Evolutionary conservation across 2,329 filamentous ascomycete genomes (phyloP).

Genomic region (Venturia asperata): DNA sequence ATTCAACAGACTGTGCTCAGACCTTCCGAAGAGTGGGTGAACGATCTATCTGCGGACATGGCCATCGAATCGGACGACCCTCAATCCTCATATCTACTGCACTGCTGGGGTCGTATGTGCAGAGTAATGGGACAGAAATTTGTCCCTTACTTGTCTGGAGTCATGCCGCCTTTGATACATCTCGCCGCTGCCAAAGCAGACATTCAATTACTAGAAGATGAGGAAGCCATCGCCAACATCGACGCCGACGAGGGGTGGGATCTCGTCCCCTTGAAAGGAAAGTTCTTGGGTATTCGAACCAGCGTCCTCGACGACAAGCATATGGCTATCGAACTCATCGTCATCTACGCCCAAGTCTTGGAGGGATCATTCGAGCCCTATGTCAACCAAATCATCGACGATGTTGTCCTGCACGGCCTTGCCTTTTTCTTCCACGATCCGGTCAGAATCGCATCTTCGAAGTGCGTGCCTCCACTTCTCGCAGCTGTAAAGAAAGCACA

Average conservation of each 20-base stretch:
- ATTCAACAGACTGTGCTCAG: conserved; percentile 56
- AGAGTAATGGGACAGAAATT: conserved; percentile 87
- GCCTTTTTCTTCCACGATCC: conserved; percentile 99
- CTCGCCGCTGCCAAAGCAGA: conserved; percentile 93
- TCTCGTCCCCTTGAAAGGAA: conserved; percentile 90
- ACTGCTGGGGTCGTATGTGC: conserved; percentile 99
- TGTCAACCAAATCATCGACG: conserved; percentile 88
- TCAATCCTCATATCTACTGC: conserved; percentile 92
- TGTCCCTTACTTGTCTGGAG: conserved; percentile 80
- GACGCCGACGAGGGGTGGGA: conserved; percentile 98
- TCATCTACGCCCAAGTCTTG: conserved; percentile 95
- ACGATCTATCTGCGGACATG: conserved; percentile 38
- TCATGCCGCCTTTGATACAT: conserved; percentile 89
- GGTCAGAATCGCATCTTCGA: conserved; percentile 88
- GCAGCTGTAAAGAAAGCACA: conserved; percentile 92
- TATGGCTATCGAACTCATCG: conserved; percentile 97
- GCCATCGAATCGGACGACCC: conserved; percentile 91
- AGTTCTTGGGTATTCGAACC: conserved; percentile 97
- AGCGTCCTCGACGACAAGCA: conserved; percentile 97
- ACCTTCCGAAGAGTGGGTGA: conserved; percentile 2
- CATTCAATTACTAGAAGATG: conserved; percentile 90
- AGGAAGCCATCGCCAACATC: conserved; percentile 86
- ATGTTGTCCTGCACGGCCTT: conserved; percentile 86
- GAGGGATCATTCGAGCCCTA: conserved; percentile 88
- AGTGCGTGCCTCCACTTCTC: conserved; percentile 85